These are phyloP conservation scores for Candida saitoana DNA, from an alignment of 805 yeast species.

Conservation along the genomic window DNA sequence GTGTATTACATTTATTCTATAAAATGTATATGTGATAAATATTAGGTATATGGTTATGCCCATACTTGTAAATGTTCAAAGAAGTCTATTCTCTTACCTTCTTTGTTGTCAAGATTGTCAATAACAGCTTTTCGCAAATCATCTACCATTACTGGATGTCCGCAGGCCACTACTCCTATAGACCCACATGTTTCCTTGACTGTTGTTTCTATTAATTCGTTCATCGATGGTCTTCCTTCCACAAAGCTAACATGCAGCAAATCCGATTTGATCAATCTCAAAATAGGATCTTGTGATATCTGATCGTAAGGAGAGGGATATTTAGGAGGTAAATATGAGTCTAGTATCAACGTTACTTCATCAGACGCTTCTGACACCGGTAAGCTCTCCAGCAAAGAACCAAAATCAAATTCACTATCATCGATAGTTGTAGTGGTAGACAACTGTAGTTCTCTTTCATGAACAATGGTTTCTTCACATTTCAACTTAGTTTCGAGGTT, in stretches of 20 bases:
- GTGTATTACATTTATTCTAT: background rate
- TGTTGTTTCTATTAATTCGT: constrained; percentile 32
- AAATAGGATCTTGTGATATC: background rate
- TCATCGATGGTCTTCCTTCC: constrained; percentile 48
- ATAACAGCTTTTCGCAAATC: constrained; percentile 47
- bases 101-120: constrained; percentile 29
- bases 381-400: background rate
- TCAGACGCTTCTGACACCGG: background rate
- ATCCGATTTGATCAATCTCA: constrained; percentile 12
- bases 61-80: constrained; percentile 75
- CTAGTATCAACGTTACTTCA: background rate
- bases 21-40: background rate
- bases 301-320: background rate
- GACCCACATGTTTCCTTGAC: constrained; percentile 38
- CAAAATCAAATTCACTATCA: background rate
- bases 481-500: background rate
- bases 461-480: background rate
- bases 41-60: constrained; percentile 28
- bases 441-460: background rate
- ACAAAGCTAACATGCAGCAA: constrained; percentile 36
- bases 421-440: background rate
- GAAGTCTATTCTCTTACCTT: constrained; percentile 54
- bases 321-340: background rate
- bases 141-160: constrained; percentile 59
- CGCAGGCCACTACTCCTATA: constrained; percentile 57